phyloP scores from a whole-genome alignment of 2,329 filamentous ascomycete species.

The Monilinia fructicola region DNA sequence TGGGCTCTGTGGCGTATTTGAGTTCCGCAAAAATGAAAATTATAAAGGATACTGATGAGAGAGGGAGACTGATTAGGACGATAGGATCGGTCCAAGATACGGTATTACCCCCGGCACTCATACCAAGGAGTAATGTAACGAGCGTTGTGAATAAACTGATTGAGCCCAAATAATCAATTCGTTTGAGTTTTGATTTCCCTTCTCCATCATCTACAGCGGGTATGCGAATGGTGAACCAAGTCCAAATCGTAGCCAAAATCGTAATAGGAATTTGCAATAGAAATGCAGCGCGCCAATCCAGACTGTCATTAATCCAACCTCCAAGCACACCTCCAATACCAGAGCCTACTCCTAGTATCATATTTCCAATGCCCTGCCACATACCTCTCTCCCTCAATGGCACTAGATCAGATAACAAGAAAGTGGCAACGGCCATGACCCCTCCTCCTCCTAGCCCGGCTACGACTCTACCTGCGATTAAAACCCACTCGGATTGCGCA shows the following conservation, averaged over 20 bases:
- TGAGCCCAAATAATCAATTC: slow-evolving; percentile 72
- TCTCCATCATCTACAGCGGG: slow-evolving; percentile 8
- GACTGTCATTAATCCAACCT: slow-evolving; percentile 66
- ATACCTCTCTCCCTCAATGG: slow-evolving; percentile 19
- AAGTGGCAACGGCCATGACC: slow-evolving; percentile 52
- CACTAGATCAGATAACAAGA: slow-evolving; percentile 19
- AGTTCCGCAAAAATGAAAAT: slow-evolving; percentile 57
- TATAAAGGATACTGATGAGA: slow-evolving; percentile 45
- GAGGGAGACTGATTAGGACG: slow-evolving; percentile 44
- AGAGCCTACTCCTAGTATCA: slow-evolving; percentile 70
- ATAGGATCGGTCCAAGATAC: slow-evolving; percentile 59
- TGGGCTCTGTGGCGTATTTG: slow-evolving; percentile 49
- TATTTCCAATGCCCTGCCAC: slow-evolving; percentile 75
- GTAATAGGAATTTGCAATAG: slow-evolving; percentile 18
- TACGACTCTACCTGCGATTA: slow-evolving; percentile 61
- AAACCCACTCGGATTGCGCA: slow-evolving; percentile 59
- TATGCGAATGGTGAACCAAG: slow-evolving; percentile 17
- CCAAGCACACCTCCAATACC: slow-evolving; percentile 68
- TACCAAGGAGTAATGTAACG: slow-evolving; percentile 68
- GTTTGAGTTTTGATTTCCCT: slow-evolving; percentile 43
- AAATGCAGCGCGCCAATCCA: slow-evolving; percentile 62
- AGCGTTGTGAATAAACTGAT: slow-evolving; percentile 63
- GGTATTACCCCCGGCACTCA: slow-evolving; percentile 61
- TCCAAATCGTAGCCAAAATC: slow-evolving; percentile 10
- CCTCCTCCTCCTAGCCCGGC: slow-evolving; percentile 65